Conservation (phyloP, 345 rosid species). For the Reutealis trisperma region DNA sequence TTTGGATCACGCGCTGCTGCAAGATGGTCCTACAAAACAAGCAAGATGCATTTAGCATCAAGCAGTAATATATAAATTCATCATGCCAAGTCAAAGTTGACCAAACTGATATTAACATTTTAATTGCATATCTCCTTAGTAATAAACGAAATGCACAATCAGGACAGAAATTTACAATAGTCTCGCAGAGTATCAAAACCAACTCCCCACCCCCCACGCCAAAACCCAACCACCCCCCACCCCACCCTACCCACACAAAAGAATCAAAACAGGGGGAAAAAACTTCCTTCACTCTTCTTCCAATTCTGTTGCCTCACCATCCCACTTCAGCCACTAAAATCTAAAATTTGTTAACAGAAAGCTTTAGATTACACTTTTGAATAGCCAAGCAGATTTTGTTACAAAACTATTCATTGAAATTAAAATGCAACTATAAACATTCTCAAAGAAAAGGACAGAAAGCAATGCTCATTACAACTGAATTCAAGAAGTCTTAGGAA, state of each 20-base stretch:
- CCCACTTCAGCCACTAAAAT: not conserved
- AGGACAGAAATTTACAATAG: not conserved
- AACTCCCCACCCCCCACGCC: no score
- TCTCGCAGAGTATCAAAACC: not conserved
- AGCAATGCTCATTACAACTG: not conserved
- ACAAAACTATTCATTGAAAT: not conserved
- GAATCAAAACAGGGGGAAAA: no score
- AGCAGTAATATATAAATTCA: not conserved
- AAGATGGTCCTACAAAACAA: conserved; percentile 69
- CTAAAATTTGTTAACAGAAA: not conserved
- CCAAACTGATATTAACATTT: not conserved
- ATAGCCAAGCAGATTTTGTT: not conserved
- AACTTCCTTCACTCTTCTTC: not conserved
- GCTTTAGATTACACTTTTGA: not conserved
- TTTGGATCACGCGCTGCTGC: conserved; percentile 76
- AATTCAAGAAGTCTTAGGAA: not conserved
- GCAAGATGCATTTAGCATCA: conserved; percentile 12
- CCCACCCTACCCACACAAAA: no score
- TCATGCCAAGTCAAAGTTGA: not conserved
- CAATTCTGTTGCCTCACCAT: not conserved
- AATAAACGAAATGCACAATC: not conserved
- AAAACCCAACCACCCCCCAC: no score
- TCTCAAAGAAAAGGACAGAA: not conserved
- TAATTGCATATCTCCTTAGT: not conserved
- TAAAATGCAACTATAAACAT: not conserved